phyloP scores from a whole-genome alignment of 2,329 filamentous ascomycete species.

The Ceratocystis colombiana region DNA sequence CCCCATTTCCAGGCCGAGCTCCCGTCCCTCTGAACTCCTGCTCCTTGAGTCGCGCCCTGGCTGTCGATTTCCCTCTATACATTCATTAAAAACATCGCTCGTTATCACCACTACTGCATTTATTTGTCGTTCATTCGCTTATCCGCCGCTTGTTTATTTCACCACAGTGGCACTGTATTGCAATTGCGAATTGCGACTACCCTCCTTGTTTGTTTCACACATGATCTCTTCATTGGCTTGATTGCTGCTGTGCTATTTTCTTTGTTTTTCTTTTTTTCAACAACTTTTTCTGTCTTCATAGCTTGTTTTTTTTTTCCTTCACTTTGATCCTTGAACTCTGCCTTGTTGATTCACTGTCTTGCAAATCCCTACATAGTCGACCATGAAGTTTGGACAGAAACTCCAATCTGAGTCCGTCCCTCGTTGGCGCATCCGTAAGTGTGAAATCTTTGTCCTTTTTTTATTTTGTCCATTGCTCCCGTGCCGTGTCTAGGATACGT shows the following conservation, averaged over 20 bases:
- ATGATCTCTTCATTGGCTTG: background rate
- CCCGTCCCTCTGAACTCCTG: background rate
- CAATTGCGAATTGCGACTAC: background rate
- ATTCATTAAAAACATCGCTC: constrained; percentile 2
- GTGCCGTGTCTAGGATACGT: background rate
- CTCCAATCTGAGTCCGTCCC: constrained; percentile 26
- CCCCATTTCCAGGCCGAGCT: background rate
- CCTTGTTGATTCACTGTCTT: background rate
- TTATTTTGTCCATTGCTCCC: background rate
- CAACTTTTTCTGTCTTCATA: background rate
- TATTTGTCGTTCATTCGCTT: constrained; percentile 2
- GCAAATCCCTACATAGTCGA: background rate
- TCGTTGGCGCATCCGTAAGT: constrained; percentile 26
- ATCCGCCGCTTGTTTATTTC: background rate
- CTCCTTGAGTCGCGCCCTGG: background rate
- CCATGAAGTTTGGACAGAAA: constrained; percentile 36
- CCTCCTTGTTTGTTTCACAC: background rate
- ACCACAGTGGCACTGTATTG: background rate
- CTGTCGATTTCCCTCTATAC: background rate
- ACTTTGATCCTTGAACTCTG: background rate
- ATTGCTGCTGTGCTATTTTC: background rate
- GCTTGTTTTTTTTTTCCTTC: background rate
- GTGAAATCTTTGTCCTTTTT: background rate
- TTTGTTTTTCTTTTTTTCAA: background rate
- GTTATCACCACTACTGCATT: constrained; percentile 3